phyloP scores from a whole-genome alignment of 163 green algal genomes.

The Scenedesmus sp. region DNA sequence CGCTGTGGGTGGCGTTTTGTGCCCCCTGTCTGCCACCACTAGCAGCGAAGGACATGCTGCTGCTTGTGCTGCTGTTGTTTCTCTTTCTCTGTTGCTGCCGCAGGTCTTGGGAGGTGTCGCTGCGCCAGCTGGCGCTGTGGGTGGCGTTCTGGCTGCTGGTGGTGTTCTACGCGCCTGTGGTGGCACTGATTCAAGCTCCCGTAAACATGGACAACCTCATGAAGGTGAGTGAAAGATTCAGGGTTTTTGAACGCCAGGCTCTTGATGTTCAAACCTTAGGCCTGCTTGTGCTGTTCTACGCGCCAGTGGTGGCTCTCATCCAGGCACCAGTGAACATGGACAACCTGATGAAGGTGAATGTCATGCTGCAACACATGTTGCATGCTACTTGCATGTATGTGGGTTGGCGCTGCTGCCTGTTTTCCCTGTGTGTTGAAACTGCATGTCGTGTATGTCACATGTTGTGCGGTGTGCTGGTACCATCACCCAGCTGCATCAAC shows the following conservation, averaged over 20 bases:
- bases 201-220: conserved; percentile 70
- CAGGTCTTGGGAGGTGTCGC: background rate
- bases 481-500: too few species aligned
- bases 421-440: too few species aligned
- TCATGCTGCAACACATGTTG: background rate
- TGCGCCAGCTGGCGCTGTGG: conserved; percentile 34
- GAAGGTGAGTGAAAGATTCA: conserved; percentile 20
- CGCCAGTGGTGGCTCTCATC: conserved; percentile 65
- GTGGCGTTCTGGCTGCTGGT: conserved; percentile 69
- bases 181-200: conserved; percentile 70
- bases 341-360: conserved; percentile 54
- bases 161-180: conserved; percentile 76
- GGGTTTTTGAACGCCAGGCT: background rate
- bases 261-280: conserved; percentile 28
- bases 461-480: too few species aligned
- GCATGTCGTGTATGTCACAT: too few species aligned
- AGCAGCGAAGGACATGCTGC: background rate
- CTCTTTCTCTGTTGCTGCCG: background rate
- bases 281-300: conserved; percentile 75
- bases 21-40: too few species aligned
- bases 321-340: conserved; percentile 73
- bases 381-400: too few species aligned
- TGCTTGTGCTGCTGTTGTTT: background rate
- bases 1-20: background rate
- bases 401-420: too few species aligned